Conservation (phyloP, 2,329 filamentous ascomycete genomes). For the Fusarium udum region DNA sequence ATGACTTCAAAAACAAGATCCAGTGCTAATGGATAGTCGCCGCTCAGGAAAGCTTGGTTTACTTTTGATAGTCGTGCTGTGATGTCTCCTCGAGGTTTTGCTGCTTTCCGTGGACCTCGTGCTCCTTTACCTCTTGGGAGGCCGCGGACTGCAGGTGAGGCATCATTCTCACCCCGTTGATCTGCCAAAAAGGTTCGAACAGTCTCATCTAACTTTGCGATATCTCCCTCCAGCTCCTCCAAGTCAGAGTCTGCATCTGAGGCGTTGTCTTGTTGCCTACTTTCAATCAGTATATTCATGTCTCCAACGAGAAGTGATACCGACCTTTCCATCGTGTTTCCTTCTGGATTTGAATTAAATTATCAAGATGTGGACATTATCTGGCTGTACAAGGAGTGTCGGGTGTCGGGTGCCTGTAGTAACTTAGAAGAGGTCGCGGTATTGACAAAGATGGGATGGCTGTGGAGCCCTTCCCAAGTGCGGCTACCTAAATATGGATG, state of each 20-base stretch:
- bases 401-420: background rate
- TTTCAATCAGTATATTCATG: slow-evolving; percentile 6
- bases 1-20: slow-evolving; percentile 70
- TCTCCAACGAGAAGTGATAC: background rate
- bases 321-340: slow-evolving; percentile 8
- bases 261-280: slow-evolving; percentile 33
- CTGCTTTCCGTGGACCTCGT: slow-evolving; percentile 66
- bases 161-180: slow-evolving; percentile 45
- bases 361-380: background rate
- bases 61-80: slow-evolving; percentile 73
- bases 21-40: slow-evolving; percentile 68
- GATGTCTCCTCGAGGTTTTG: slow-evolving; percentile 76
- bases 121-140: slow-evolving; percentile 44
- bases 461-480: background rate
- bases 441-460: background rate
- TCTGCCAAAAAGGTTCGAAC: slow-evolving; percentile 53
- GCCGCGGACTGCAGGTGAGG: slow-evolving; percentile 30
- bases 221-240: slow-evolving; percentile 56
- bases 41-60: slow-evolving; percentile 72
- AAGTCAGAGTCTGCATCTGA: slow-evolving; percentile 57
- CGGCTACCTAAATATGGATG: no score
- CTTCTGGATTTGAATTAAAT: background rate
- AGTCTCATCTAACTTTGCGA: slow-evolving; percentile 55
- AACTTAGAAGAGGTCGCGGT: background rate
- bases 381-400: background rate